phyloP scores from a whole-genome alignment of 257 asterid genomes.

The Solanum bulbocastanum region DNA sequence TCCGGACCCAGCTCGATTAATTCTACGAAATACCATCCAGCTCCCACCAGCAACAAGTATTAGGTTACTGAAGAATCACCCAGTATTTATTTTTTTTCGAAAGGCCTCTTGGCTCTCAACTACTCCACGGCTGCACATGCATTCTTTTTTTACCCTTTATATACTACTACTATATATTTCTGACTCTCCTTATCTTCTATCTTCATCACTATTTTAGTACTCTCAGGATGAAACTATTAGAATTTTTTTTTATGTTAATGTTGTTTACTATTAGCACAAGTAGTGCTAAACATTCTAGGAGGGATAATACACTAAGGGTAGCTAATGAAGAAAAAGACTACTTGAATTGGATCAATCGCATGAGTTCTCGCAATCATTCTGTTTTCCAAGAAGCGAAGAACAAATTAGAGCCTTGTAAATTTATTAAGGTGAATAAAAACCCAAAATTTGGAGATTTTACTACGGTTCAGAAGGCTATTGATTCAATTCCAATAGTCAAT shows the following conservation, averaged over 20 bases:
- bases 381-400: slow-evolving; percentile 40
- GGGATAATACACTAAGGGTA: background rate
- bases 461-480: slow-evolving; percentile 45
- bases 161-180: background rate
- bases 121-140: background rate
- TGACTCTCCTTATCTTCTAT: background rate
- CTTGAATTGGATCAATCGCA: slow-evolving; percentile 48
- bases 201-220: background rate
- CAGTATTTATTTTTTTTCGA: too few relatives aligned
- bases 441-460: slow-evolving; percentile 49
- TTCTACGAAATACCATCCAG: background rate
- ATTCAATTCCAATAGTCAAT: slow-evolving; percentile 59
- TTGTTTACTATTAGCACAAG: slow-evolving; percentile 10
- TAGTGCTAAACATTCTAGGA: background rate
- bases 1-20: background rate
- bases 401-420: slow-evolving; percentile 47
- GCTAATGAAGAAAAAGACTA: slow-evolving; percentile 15
- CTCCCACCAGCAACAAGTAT: background rate
- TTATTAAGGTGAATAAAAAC: slow-evolving; percentile 48
- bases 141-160: background rate
- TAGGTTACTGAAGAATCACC: background rate
- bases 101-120: background rate
- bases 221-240: background rate
- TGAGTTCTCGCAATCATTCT: slow-evolving; percentile 48
- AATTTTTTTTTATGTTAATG: slow-evolving; percentile 5